These are phyloP conservation scores for Penicillium sp. DNA, from an alignment of 2,329 filamentous ascomycete species.

Conservation along the genomic window DNA sequence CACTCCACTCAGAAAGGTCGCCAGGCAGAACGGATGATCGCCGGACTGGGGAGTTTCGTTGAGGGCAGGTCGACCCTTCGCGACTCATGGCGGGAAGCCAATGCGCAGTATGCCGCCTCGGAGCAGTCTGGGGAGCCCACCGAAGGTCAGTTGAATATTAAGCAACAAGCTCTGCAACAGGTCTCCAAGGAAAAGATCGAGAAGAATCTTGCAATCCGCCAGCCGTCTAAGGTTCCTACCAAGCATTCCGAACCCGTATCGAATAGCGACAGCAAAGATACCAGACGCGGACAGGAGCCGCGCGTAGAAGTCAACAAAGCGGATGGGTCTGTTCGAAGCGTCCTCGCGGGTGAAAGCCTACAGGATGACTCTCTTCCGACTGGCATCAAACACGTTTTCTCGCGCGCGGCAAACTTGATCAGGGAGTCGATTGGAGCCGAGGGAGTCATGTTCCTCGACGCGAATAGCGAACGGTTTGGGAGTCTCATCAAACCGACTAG, in stretches of 20 bases:
- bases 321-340: background rate
- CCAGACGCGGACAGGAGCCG: no score
- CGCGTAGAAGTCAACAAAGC: background rate
- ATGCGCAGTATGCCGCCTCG: conserved; percentile 13
- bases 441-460: conserved; percentile 39
- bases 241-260: no score
- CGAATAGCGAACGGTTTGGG: conserved; percentile 18
- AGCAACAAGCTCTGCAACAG: conserved; percentile 24
- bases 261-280: no score
- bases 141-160: conserved; percentile 22
- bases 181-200: background rate
- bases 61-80: conserved; percentile 45
- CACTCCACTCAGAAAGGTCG: conserved; percentile 54
- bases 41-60: conserved; percentile 50
- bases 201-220: background rate
- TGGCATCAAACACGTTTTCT: conserved; percentile 37
- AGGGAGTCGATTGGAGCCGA: conserved; percentile 46
- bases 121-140: conserved; percentile 11
- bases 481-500: conserved; percentile 12
- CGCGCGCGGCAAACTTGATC: conserved; percentile 49
- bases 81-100: conserved; percentile 24
- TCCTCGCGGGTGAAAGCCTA: background rate
- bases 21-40: conserved; percentile 58
- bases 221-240: no score
- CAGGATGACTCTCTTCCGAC: background rate